These are phyloP conservation scores for Porodaedalea pini DNA, from an alignment of 1,284 basidiomycete genomes.

Conservation along the genomic window DNA sequence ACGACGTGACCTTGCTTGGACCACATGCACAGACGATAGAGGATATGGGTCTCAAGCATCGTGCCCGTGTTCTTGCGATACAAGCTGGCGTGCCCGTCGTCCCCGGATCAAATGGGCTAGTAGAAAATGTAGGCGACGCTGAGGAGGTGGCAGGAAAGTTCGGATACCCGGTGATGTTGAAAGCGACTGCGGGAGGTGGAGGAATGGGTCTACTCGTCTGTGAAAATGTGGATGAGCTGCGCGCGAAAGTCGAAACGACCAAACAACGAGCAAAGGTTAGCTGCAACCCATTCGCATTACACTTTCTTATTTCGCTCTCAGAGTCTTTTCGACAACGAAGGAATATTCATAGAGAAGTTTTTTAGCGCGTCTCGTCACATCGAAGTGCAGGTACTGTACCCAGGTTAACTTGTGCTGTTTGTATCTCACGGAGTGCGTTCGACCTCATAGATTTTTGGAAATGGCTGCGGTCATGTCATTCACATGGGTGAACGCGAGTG, in stretches of 20 bases:
- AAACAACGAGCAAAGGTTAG: conserved; percentile 46
- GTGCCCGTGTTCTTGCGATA: conserved; percentile 49
- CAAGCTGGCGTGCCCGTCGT: conserved; percentile 51
- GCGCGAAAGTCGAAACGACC: conserved; percentile 36
- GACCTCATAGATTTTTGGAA: conserved; percentile 53
- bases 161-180: conserved; percentile 65
- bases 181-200: conserved; percentile 69
- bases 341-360: conserved; percentile 63
- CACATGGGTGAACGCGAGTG: conserved; percentile 74
- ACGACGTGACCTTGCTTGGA: conserved; percentile 59
- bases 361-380: conserved; percentile 56
- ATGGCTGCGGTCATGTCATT: conserved; percentile 54
- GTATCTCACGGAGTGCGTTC: background rate
- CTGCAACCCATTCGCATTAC: conserved; percentile 13
- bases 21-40: conserved; percentile 52
- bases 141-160: conserved; percentile 38
- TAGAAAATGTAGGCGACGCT: conserved; percentile 44
- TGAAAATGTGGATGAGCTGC: conserved; percentile 39
- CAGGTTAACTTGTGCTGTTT: background rate
- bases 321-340: conserved; percentile 44
- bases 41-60: conserved; percentile 62
- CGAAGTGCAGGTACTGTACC: conserved; percentile 53
- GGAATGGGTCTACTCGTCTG: conserved; percentile 70
- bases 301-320: background rate
- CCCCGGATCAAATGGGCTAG: conserved; percentile 51